Conservation (phyloP, 2,329 filamentous ascomycete species). For the Aspergillus hortae region DNA sequence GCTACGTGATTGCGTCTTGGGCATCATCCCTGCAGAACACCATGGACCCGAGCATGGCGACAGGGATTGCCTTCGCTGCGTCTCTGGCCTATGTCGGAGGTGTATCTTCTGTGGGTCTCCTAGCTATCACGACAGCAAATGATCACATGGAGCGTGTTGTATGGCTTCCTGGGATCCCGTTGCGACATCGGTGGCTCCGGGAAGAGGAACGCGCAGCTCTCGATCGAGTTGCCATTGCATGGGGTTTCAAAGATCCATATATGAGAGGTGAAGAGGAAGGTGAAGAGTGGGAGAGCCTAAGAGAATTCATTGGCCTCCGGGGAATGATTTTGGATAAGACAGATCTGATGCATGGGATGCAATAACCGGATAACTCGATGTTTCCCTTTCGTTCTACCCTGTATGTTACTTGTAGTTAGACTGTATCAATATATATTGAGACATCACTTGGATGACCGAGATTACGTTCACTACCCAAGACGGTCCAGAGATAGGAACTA, state of each 20-base stretch:
- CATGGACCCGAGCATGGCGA: slow-evolving; percentile 74
- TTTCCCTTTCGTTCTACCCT: background rate
- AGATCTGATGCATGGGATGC: slow-evolving; percentile 91
- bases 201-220: slow-evolving; percentile 87
- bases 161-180: slow-evolving; percentile 77
- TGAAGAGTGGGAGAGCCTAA: slow-evolving; percentile 79
- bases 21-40: slow-evolving; percentile 65
- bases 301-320: slow-evolving; percentile 76
- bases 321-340: slow-evolving; percentile 89
- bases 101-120: slow-evolving; percentile 74
- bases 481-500: slow-evolving; percentile 20
- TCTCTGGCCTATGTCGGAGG: slow-evolving; percentile 80
- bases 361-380: slow-evolving; percentile 43
- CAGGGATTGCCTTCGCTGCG: slow-evolving; percentile 72
- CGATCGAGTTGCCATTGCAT: slow-evolving; percentile 80
- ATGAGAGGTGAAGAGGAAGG: slow-evolving; percentile 87
- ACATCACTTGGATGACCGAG: background rate
- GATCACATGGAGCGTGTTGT: slow-evolving; percentile 94
- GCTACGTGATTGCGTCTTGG: slow-evolving; percentile 67
- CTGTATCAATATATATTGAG: background rate
- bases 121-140: slow-evolving; percentile 82
- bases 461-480: background rate
- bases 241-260: slow-evolving; percentile 82
- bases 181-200: slow-evolving; percentile 77
- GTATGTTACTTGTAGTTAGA: background rate